Conservation (phyloP, 2,329 filamentous ascomycete species). For the Sordariomycetes sp. region DNA sequence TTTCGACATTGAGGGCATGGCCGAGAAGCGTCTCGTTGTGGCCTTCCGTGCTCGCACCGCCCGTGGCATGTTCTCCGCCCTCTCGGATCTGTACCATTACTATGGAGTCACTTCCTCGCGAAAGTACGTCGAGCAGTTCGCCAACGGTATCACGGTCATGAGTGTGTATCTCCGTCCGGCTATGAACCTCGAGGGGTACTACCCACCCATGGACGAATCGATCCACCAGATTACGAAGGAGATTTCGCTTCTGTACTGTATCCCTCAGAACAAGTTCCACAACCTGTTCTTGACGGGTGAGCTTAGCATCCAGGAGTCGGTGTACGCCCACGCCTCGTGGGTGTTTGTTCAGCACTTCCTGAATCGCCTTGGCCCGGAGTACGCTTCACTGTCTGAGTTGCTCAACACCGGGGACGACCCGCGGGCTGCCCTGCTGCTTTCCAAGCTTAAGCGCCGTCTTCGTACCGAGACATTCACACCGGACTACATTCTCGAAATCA, state of each 20-base stretch:
- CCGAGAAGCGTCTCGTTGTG: conserved; percentile 89
- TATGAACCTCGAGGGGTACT: conserved; percentile 42
- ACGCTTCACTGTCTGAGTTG: conserved; percentile 74
- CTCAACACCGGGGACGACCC: conserved; percentile 73
- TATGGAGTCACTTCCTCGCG: conserved; percentile 93
- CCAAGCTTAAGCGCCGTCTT: conserved; percentile 90
- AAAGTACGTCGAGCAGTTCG: conserved; percentile 98
- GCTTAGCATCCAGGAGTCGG: conserved; percentile 89
- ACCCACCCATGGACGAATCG: conserved; percentile 81
- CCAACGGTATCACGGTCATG: conserved; percentile 95
- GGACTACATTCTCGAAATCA: conserved; percentile 97
- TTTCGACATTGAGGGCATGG: conserved; percentile 85
- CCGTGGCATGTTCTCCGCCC: conserved; percentile 84
- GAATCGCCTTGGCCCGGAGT: conserved; percentile 88
- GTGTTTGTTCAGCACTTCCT: conserved; percentile 97
- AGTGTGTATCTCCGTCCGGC: conserved; percentile 84
- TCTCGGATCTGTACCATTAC: conserved; percentile 97
- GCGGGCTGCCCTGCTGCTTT: conserved; percentile 70
- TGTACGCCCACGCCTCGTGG: conserved; percentile 96
- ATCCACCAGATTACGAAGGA: conserved; percentile 99
- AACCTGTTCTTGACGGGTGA: conserved; percentile 75
- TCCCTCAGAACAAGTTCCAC: conserved; percentile 96
- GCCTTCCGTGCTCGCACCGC: conserved; percentile 92
- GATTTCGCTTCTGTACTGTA: conserved; percentile 91
- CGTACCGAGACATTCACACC: conserved; percentile 96